These are phyloP conservation scores for Calocybe indica DNA, from an alignment of 768 basidiomycete species.

Conservation along the genomic window DNA sequence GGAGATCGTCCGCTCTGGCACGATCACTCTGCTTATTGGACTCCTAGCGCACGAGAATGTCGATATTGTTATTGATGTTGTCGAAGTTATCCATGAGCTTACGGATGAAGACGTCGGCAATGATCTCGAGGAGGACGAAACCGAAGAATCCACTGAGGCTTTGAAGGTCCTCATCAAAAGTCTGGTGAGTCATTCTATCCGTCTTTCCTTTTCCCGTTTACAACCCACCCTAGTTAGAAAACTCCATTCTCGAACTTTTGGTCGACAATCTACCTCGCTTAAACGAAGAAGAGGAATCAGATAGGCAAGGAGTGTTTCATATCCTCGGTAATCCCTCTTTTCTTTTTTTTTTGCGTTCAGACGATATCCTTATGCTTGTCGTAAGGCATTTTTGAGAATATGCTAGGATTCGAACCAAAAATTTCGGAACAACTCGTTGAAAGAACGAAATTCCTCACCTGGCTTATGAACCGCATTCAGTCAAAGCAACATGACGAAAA, in stretches of 20 bases:
- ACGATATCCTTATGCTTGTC: not conserved
- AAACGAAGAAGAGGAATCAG: slow-evolving; percentile 89
- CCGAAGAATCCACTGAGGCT: slow-evolving; percentile 58
- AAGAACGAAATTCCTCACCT: slow-evolving; percentile 70
- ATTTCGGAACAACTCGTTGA: slow-evolving; percentile 64
- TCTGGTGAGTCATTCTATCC: slow-evolving; percentile 49
- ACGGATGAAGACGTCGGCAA: slow-evolving; percentile 95
- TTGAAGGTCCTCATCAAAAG: slow-evolving; percentile 70
- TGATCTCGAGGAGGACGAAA: slow-evolving; percentile 62
- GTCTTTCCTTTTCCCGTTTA: slow-evolving; percentile 1
- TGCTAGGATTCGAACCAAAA: slow-evolving; percentile 78
- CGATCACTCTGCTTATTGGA: slow-evolving; percentile 66
- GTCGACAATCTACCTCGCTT: slow-evolving; percentile 85
- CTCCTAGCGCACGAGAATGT: slow-evolving; percentile 94
- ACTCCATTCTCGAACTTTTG: slow-evolving; percentile 80
- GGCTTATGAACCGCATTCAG: slow-evolving; percentile 75
- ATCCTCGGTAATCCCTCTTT: slow-evolving; percentile 55
- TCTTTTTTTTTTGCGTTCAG: not conserved
- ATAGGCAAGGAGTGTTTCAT: slow-evolving; percentile 89
- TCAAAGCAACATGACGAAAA: slow-evolving; percentile 81
- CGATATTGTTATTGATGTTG: slow-evolving; percentile 94
- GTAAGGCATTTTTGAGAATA: slow-evolving; percentile 87
- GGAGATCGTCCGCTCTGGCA: slow-evolving; percentile 76
- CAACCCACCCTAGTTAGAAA: slow-evolving; percentile 52
- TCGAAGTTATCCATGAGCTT: slow-evolving; percentile 88